Conservation (phyloP, 73 alveolate genomes). For the Paramecium sexaurelia region DNA sequence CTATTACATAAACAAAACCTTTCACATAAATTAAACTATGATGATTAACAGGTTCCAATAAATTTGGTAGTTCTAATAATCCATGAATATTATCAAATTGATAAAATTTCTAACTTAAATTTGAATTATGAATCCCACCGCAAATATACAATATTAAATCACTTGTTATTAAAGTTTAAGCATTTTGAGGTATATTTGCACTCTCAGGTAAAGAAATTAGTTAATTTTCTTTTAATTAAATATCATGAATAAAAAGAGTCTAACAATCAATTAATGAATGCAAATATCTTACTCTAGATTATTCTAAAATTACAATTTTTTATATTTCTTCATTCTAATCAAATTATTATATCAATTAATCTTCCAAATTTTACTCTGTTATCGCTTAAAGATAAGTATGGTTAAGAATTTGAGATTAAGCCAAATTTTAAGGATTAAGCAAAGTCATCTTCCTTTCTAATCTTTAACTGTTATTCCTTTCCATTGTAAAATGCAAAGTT, state of each 20-base stretch:
- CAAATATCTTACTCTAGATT: slow-evolving; percentile 7
- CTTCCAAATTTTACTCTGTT: not conserved
- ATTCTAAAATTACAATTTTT: not conserved
- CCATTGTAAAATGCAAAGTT: not conserved
- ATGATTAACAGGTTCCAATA: not conserved
- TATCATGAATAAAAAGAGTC: slow-evolving; percentile 27
- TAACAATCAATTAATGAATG: not conserved
- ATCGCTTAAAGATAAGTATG: slow-evolving; percentile 29
- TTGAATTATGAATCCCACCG: not conserved
- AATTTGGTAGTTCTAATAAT: not conserved
- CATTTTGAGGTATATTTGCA: not conserved
- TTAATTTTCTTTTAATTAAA: not conserved
- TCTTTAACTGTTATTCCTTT: not conserved
- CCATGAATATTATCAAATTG: slow-evolving; percentile 32
- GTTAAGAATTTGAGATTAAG: not conserved
- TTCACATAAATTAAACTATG: not conserved
- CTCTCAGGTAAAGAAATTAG: slow-evolving; percentile 27
- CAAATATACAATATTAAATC: slow-evolving; percentile 38
- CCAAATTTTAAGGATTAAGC: not conserved
- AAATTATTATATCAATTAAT: not conserved
- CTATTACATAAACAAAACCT: not conserved
- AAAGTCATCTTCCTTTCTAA: slow-evolving; percentile 3
- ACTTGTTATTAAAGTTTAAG: not conserved
- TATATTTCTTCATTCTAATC: not conserved
- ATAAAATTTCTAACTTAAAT: not conserved